These are phyloP conservation scores for Teratosphaeria viscida DNA, from an alignment of 2,329 filamentous ascomycete species.

Conservation along the genomic window DNA sequence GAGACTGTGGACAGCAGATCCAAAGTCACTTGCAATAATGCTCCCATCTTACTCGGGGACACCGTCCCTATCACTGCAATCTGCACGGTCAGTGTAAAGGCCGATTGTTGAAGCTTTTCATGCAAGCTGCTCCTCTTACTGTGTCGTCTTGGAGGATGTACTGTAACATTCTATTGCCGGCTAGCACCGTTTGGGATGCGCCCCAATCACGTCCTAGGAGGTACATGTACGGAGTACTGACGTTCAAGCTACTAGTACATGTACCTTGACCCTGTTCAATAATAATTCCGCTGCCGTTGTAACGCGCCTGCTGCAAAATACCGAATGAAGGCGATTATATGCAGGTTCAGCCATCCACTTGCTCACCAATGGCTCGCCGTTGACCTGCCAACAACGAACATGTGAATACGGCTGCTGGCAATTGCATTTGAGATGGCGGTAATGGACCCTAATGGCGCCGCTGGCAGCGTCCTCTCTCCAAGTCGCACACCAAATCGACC, in stretches of 20 bases:
- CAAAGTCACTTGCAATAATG: too few relatives aligned
- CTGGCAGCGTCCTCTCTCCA: slow-evolving; percentile 8
- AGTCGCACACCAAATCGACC: slow-evolving; percentile 13
- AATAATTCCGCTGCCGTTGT: background rate
- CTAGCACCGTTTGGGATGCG: background rate
- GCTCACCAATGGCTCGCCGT: background rate
- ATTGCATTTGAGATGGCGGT: slow-evolving; percentile 4
- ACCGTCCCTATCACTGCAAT: too few relatives aligned
- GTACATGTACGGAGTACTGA: too few relatives aligned
- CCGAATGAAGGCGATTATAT: background rate
- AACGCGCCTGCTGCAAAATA: too few relatives aligned
- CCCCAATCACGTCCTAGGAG: background rate
- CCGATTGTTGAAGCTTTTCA: too few relatives aligned
- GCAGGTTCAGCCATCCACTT: background rate
- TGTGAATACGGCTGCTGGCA: slow-evolving; percentile 1
- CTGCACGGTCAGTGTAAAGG: too few relatives aligned
- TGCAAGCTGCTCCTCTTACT: too few relatives aligned
- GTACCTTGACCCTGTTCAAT: background rate
- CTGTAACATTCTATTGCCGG: background rate
- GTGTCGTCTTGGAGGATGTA: background rate
- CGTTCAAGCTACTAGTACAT: background rate
- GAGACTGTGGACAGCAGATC: too few relatives aligned
- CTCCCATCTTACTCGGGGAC: too few relatives aligned
- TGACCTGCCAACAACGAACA: background rate
- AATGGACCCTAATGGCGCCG: slow-evolving; percentile 5